phyloP scores from a whole-genome alignment of 306 rosid species.

The Vigna angularis region DNA sequence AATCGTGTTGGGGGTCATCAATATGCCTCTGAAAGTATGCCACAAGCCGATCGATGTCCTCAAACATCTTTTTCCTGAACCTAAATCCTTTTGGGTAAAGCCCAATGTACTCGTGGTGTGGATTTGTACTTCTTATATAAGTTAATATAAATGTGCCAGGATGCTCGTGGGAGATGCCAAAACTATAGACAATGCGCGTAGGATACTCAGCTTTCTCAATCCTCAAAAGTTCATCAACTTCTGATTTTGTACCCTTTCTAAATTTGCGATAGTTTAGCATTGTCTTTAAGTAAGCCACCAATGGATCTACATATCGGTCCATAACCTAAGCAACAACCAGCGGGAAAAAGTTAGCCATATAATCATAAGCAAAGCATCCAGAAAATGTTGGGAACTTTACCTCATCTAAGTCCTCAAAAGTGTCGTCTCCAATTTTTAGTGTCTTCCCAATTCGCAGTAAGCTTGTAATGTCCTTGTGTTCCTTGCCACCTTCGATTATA shows the following conservation, averaged over 20 bases:
- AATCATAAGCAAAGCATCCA: conserved; percentile 29
- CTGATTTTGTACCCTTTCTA: conserved; percentile 80
- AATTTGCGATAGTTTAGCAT: conserved; percentile 95
- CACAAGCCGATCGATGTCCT: conserved; percentile 94
- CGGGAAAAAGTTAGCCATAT: neutral
- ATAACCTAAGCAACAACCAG: conserved; percentile 68
- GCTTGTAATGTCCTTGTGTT: conserved; percentile 93
- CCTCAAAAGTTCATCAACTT: conserved; percentile 89
- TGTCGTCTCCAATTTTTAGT: conserved; percentile 95
- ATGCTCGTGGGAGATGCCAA: conserved; percentile 93
- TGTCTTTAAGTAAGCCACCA: conserved; percentile 82
- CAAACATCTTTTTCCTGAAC: conserved; percentile 94
- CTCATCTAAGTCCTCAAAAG: conserved; percentile 98
- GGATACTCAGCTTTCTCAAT: conserved; percentile 83
- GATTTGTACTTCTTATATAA: conserved; percentile 87
- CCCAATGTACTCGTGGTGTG: conserved; percentile 98
- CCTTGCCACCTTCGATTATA: conserved; percentile 97
- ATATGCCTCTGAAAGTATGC: conserved; percentile 89
- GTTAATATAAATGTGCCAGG: conserved; percentile 98
- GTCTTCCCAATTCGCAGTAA: conserved; percentile 96
- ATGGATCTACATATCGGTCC: conserved; percentile 98
- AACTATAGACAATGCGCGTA: conserved; percentile 86
- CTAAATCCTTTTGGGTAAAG: conserved; percentile 97
- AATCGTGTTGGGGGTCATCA: conserved; percentile 84
- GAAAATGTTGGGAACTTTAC: conserved; percentile 47